Evolutionary conservation across 176 grass and related monocot species (phyloP).

Genomic region (Paspalum vaginatum): DNA sequence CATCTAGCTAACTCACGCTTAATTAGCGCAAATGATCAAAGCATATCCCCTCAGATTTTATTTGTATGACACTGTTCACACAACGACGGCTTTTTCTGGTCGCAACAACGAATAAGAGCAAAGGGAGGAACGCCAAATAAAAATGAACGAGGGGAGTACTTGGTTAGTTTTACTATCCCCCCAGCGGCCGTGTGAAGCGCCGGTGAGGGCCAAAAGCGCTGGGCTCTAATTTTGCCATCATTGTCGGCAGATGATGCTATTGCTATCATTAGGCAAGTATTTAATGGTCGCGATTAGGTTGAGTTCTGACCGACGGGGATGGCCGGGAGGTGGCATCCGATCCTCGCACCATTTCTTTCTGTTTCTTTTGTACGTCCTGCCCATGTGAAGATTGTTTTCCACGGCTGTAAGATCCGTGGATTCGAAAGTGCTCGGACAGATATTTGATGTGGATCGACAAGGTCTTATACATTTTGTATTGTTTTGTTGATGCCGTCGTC

Average conservation of each 20-base stretch:
- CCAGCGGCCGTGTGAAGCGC: neutral
- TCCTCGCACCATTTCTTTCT: neutral
- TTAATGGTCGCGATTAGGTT: neutral
- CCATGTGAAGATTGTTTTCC: slow-evolving; percentile 55
- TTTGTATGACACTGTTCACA: too few relatives aligned
- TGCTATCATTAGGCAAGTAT: slow-evolving; percentile 1
- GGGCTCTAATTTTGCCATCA: slow-evolving; percentile 5
- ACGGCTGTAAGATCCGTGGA: neutral
- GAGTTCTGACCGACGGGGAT: slow-evolving; percentile 4
- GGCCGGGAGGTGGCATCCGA: slow-evolving; percentile 15
- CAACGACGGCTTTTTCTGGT: too few relatives aligned
- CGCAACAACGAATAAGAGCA: too few relatives aligned
- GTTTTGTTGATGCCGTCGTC: neutral
- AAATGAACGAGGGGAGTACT: too few relatives aligned
- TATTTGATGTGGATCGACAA: neutral
- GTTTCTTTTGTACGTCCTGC: neutral
- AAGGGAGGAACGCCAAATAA: too few relatives aligned
- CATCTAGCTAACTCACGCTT: too few relatives aligned
- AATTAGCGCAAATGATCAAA: too few relatives aligned
- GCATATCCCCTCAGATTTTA: too few relatives aligned
- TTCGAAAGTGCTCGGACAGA: neutral
- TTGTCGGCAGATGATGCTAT: neutral
- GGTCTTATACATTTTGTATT: neutral
- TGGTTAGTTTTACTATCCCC: too few relatives aligned
- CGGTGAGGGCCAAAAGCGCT: neutral